These are phyloP conservation scores for Zizania latifolia DNA, from an alignment of 176 grass and related monocot genomes.

Conservation along the genomic window DNA sequence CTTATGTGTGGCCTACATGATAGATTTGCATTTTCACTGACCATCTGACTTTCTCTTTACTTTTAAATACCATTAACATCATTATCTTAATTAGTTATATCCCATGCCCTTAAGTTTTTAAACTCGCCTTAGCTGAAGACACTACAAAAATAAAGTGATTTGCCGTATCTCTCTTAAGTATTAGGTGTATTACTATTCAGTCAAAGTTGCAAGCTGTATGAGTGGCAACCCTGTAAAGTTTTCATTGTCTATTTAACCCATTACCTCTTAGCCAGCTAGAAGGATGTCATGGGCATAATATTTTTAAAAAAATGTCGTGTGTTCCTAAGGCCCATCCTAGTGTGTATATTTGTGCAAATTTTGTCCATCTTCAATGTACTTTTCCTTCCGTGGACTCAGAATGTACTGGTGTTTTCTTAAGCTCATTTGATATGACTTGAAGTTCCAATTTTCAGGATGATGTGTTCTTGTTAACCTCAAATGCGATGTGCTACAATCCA, in stretches of 20 bases:
- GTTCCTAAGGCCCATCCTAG: background rate
- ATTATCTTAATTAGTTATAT: background rate
- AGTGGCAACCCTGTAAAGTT: background rate
- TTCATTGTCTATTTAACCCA: background rate
- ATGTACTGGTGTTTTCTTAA: conserved; percentile 13
- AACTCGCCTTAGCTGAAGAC: background rate
- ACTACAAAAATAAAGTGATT: background rate
- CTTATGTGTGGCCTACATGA: background rate
- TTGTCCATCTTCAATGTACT: conserved; percentile 4
- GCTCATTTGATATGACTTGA: conserved; percentile 5
- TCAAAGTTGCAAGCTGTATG: background rate
- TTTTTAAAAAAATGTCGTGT: background rate
- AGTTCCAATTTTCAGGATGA: conserved; percentile 65
- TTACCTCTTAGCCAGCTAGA: background rate
- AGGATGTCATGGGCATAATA: background rate
- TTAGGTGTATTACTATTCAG: background rate
- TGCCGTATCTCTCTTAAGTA: background rate
- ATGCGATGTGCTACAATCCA: conserved; percentile 93
- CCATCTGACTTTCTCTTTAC: background rate
- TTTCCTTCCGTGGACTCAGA: background rate
- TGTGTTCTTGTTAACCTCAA: conserved; percentile 77
- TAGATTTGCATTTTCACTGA: background rate
- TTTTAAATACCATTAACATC: background rate
- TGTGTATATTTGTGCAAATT: background rate
- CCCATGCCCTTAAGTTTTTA: background rate